phyloP scores from a whole-genome alignment of 164 flowering plant species.

The Kingdonia uniflora region DNA sequence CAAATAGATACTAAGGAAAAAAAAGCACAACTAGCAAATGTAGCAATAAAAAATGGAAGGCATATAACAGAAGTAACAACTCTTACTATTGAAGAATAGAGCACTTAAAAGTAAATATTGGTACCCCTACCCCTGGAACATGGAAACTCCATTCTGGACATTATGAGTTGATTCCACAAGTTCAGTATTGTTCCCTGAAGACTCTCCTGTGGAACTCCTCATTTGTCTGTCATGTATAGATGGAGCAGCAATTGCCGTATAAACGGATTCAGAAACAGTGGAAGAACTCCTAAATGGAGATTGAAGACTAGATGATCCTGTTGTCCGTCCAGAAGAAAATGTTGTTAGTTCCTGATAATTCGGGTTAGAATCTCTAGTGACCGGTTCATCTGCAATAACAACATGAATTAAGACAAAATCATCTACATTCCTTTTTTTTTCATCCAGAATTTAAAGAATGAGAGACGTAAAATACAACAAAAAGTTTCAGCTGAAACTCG shows the following conservation, averaged over 20 bases:
- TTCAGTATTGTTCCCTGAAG: constrained; percentile 27
- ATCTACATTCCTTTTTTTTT: too few species aligned
- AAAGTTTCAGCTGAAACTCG: too few species aligned
- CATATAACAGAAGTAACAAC: too few species aligned
- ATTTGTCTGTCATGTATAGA: constrained; percentile 17
- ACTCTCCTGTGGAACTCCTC: constrained; percentile 19
- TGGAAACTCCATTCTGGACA: constrained; percentile 38
- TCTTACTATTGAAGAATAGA: too few species aligned
- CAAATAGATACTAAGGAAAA: background rate
- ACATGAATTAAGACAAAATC: constrained; percentile 1
- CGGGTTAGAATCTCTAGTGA: constrained; percentile 13
- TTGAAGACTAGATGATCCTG: constrained; percentile 10
- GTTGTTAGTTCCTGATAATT: constrained; percentile 40
- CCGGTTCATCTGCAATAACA: constrained; percentile 30
- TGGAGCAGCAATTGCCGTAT: constrained; percentile 20
- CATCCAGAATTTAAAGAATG: too few species aligned
- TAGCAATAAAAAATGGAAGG: background rate
- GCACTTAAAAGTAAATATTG: constrained; percentile 4
- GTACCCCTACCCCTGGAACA: constrained; percentile 81
- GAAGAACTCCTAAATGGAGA: constrained; percentile 25
- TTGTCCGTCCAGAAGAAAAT: constrained; percentile 29
- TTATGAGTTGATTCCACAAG: constrained; percentile 22
- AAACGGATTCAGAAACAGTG: constrained; percentile 19
- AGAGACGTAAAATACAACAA: too few species aligned
- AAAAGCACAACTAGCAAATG: background rate